Evolutionary conservation across 2,329 filamentous ascomycete genomes (phyloP), one percentile per base, ranked within the genome.

Genomic region (Neofusicoccum sp.): DNA sequence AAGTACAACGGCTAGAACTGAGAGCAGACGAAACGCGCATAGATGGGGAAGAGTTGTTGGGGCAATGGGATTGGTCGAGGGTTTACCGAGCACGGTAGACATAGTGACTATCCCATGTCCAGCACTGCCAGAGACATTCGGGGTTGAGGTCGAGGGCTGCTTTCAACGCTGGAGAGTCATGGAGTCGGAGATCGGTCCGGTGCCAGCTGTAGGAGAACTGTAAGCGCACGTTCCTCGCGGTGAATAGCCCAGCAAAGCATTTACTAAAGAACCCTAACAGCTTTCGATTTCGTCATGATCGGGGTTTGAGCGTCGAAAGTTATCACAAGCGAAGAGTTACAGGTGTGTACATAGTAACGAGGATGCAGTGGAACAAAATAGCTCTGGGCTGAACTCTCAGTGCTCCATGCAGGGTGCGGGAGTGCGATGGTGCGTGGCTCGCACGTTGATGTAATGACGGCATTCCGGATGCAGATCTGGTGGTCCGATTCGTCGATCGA

Each of bases 31-130:
- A 8, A 16, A 24, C 14, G 40, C 8, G n/a, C 28, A 48, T 28
- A n/a, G 28, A 8, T 28, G 24, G 12, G 24, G 24, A 14, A 45
- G 16, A 45, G 6, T n/a, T 38, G 43, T 4, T 28, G 20, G 26
- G 7, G 9, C 24, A 20, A 11, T 26, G 9, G 16, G 20, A 2
- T 20, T 1, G 24, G 12, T 16, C 7, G 16, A 5, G 30, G 28
- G 12, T 6, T 6, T 60, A 60, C 58, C 58, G 82, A 1, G 86
- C 85, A 33, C 82, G 82, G 70, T 91, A 91, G 28, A 92, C 88
- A 70, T 92, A 92, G 71, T 92, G 88, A 61, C 89, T 89, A 70
- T 91, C 89, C 88, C 89, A 93, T 1, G 87, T 90, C 81, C 89
- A 93, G 47, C 92, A 83, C 0, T 89, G 89, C 78, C 88, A 92